phyloP scores from a whole-genome alignment of 2,329 filamentous ascomycete genomes.

The Alternaria brassicicola region DNA sequence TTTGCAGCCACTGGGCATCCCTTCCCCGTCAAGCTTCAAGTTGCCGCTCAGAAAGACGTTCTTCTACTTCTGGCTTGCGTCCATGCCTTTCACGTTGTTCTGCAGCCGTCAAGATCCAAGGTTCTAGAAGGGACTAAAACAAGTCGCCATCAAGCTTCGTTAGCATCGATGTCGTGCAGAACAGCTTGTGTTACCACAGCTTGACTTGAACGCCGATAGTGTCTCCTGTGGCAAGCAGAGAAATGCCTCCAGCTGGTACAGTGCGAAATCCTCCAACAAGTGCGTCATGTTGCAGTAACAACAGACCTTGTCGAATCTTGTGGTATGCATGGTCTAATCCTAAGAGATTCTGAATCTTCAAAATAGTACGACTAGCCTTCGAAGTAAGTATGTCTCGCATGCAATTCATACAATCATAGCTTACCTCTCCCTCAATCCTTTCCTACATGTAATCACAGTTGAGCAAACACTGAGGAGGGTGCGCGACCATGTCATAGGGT shows the following conservation, averaged over 20 bases:
- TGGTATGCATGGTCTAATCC: background rate
- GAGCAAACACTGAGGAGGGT: background rate
- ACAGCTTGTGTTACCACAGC: background rate
- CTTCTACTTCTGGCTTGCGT: background rate
- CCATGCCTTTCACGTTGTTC: background rate
- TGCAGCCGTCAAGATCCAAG: background rate
- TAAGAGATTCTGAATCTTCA: background rate
- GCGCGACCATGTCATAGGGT: background rate
- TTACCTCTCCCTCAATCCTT: background rate
- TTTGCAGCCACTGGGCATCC: background rate
- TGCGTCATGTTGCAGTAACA: background rate
- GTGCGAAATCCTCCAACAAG: background rate
- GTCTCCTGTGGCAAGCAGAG: background rate
- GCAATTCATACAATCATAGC: background rate
- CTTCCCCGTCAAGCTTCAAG: background rate
- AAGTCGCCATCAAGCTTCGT: background rate
- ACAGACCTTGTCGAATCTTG: background rate
- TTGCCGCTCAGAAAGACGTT: background rate
- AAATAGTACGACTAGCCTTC: background rate
- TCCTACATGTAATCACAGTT: background rate
- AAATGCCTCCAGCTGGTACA: background rate
- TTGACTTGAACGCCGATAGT: background rate
- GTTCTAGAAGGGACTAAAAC: background rate
- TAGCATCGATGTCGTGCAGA: background rate
- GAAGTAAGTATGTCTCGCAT: background rate